Evolutionary conservation across 257 asterid species (phyloP).

Genomic region (Scutellaria galericulata): DNA sequence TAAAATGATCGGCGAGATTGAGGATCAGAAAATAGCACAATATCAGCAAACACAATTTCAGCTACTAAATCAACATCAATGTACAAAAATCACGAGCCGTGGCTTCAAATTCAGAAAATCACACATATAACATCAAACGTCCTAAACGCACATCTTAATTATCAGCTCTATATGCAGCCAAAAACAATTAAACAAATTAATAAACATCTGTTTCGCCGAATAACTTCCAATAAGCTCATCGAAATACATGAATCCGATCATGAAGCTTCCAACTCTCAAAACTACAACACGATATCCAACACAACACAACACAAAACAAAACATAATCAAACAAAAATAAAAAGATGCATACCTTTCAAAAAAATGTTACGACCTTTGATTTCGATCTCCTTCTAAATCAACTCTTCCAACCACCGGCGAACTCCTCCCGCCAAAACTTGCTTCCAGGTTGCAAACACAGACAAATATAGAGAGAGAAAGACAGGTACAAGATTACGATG

Average conservation of each 20-base stretch:
- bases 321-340: background rate
- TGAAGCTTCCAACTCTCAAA: background rate
- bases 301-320: background rate
- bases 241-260: background rate
- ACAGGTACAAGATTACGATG: background rate
- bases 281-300: background rate
- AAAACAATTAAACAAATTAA: background rate
- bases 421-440: conserved; percentile 27
- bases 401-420: conserved; percentile 9
- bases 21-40: background rate
- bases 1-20: background rate
- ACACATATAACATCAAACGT: conserved; percentile 8
- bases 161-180: background rate
- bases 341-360: conserved; percentile 13
- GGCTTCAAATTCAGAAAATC: conserved; percentile 9
- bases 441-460: conserved; percentile 9
- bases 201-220: background rate
- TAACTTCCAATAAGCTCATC: background rate
- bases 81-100: background rate
- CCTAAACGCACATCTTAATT: background rate
- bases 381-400: conserved; percentile 39
- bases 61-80: conserved; percentile 8
- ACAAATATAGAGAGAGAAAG: background rate
- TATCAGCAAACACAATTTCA: background rate
- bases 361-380: conserved; percentile 45